A percentile compares a stretch with the other conserved stretches of the same genome.
These are phyloP conservation scores for Bruguiera hainesii DNA, from an alignment of 441 rosid species.

Conservation along the genomic window DNA sequence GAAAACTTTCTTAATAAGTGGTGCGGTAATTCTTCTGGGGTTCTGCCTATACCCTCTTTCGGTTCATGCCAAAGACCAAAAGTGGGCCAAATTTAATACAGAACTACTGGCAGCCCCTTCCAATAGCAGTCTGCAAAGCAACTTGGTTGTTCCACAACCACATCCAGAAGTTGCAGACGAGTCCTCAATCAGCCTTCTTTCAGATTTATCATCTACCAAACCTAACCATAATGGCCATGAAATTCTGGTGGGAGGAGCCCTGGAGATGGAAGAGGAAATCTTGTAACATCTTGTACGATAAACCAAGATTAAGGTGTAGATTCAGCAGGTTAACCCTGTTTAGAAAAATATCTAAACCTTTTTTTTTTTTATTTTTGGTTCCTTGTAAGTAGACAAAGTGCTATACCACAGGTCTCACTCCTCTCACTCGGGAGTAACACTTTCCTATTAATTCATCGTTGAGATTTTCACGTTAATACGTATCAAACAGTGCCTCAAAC, in stretches of 20 bases:
- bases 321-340: too few relatives aligned
- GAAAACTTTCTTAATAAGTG: conserved; percentile 59
- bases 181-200: conserved; percentile 48
- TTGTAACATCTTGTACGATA: too few relatives aligned
- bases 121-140: conserved; percentile 2
- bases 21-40: conserved; percentile 49
- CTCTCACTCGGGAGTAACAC: background rate
- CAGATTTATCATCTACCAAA: conserved; percentile 14
- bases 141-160: conserved; percentile 18
- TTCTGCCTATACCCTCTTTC: conserved; percentile 54
- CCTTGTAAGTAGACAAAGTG: conserved; percentile 5
- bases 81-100: conserved; percentile 43
- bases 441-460: background rate
- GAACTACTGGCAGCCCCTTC: conserved; percentile 30
- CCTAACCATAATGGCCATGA: conserved; percentile 20
- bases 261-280: background rate
- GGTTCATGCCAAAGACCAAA: conserved; percentile 43
- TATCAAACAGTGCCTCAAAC: conserved; percentile 19
- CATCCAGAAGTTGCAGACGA: conserved; percentile 47
- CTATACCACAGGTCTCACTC: background rate
- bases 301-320: too few relatives aligned
- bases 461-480: background rate
- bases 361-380: too few relatives aligned
- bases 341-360: too few relatives aligned
- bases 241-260: conserved; percentile 19